phyloP scores from a whole-genome alignment of 2,329 filamentous ascomycete species.

The Capronia epimyces region DNA sequence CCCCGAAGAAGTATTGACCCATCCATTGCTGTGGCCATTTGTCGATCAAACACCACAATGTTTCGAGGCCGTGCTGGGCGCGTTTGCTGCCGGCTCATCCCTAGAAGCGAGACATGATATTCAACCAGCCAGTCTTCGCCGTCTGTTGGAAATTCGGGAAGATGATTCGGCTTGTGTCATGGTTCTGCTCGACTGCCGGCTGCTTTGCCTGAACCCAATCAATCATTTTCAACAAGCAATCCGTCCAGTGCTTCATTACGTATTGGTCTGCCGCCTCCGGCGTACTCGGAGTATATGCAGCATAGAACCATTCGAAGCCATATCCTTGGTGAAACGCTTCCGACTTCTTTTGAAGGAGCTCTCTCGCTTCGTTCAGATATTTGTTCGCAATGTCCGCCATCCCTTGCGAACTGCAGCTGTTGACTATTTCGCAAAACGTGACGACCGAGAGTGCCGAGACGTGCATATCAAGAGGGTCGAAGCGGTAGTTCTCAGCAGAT shows the following conservation, averaged over 20 bases:
- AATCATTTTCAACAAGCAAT: slow-evolving; percentile 11
- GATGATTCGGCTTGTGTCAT: background rate
- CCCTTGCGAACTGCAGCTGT: background rate
- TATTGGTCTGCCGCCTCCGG: background rate
- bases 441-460: slow-evolving; percentile 15
- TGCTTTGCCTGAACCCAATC: background rate
- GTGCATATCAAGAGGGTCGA: slow-evolving; percentile 21
- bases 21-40: too few relatives aligned
- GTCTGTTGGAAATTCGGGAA: background rate
- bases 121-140: background rate
- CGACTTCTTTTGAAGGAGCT: slow-evolving; percentile 16
- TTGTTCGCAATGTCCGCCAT: slow-evolving; percentile 5
- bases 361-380: slow-evolving; percentile 3
- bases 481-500: background rate
- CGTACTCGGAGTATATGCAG: background rate
- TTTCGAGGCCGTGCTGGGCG: background rate
- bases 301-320: slow-evolving; percentile 17
- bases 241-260: slow-evolving; percentile 18
- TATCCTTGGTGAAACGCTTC: slow-evolving; percentile 14
- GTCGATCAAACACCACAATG: background rate
- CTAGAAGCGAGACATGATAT: background rate
- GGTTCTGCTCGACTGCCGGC: background rate
- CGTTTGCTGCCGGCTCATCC: background rate
- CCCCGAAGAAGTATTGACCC: too few relatives aligned
- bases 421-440: slow-evolving; percentile 16